Evolutionary conservation across 805 yeast genomes (phyloP).

Genomic region (Wickerhamomyces mucosus): DNA sequence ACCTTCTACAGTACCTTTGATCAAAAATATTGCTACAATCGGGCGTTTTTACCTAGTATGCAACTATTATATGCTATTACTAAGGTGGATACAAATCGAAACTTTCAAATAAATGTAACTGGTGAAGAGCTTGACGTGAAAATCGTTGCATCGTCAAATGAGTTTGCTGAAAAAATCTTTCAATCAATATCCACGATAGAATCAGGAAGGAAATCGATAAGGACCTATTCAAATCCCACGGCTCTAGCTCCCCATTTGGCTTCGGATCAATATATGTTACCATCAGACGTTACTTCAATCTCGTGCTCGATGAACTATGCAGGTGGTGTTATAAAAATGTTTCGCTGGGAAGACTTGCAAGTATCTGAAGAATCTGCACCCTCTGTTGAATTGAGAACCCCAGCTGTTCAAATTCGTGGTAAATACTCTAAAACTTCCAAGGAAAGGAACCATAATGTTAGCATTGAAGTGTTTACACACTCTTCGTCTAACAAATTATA

Average conservation of each 20-base stretch:
- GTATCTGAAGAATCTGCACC: slow-evolving; percentile 26
- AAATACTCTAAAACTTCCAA: slow-evolving; percentile 39
- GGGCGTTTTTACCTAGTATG: slow-evolving; percentile 63
- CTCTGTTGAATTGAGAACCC: slow-evolving; percentile 59
- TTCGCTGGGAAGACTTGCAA: slow-evolving; percentile 29
- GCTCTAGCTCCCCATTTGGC: not conserved
- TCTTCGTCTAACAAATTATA: slow-evolving; percentile 64
- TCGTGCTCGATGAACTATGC: slow-evolving; percentile 50
- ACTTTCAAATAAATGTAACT: slow-evolving; percentile 39
- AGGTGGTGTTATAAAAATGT: slow-evolving; percentile 51
- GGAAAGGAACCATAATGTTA: slow-evolving; percentile 33
- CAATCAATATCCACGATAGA: slow-evolving; percentile 38
- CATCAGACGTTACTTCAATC: slow-evolving; percentile 26
- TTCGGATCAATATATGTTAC: slow-evolving; percentile 12
- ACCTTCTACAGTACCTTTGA: slow-evolving; percentile 38
- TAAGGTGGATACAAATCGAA: slow-evolving; percentile 19
- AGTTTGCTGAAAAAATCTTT: slow-evolving; percentile 42
- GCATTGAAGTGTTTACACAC: slow-evolving; percentile 48
- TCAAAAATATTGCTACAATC: slow-evolving; percentile 39
- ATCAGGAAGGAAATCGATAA: slow-evolving; percentile 16
- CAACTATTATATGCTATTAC: slow-evolving; percentile 41
- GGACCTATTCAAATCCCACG: slow-evolving; percentile 4
- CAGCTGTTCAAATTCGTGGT: slow-evolving; percentile 53
- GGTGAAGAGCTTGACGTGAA: slow-evolving; percentile 69
- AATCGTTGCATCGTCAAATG: slow-evolving; percentile 46